Evolutionary conservation across 345 rosid species (phyloP).

Genomic region (Brassica incana): DNA sequence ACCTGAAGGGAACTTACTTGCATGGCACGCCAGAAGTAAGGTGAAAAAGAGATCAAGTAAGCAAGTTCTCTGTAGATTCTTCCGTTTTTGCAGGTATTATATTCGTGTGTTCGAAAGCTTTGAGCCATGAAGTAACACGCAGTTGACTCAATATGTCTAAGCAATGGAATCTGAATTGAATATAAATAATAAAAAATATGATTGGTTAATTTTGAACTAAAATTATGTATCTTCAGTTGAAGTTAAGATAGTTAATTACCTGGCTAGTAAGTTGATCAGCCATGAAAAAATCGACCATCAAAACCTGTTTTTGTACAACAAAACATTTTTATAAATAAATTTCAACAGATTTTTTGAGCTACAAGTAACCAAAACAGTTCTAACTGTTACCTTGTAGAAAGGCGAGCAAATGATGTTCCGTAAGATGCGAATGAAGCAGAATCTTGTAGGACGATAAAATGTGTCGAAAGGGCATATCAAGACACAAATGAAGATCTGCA

Average conservation of each 20-base stretch:
- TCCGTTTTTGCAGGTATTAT: constrained; percentile 68
- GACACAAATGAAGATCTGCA: constrained; percentile 58
- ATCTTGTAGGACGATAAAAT: constrained; percentile 80
- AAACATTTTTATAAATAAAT: background rate
- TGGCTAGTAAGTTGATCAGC: constrained; percentile 98
- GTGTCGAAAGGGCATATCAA: constrained; percentile 79
- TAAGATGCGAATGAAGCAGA: constrained; percentile 72
- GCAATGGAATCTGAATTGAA: constrained; percentile 61
- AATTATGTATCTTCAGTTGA: background rate
- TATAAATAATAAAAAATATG: background rate
- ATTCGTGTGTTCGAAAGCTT: constrained; percentile 64
- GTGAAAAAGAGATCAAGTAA: constrained; percentile 78
- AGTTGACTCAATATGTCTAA: constrained; percentile 83
- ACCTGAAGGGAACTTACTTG: constrained; percentile 52
- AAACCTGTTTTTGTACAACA: constrained; percentile 52
- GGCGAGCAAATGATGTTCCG: constrained; percentile 87
- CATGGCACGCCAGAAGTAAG: constrained; percentile 96
- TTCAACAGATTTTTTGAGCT: background rate
- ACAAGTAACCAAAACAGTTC: constrained; percentile 6
- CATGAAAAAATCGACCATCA: constrained; percentile 96
- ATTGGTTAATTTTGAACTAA: background rate
- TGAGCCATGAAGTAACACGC: constrained; percentile 81
- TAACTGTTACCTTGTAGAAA: constrained; percentile 60
- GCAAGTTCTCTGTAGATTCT: constrained; percentile 66
- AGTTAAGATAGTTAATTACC: constrained; percentile 45